Conservation (phyloP, 371 early-diverging fungal genomes). For the Mortierella sp. region DNA sequence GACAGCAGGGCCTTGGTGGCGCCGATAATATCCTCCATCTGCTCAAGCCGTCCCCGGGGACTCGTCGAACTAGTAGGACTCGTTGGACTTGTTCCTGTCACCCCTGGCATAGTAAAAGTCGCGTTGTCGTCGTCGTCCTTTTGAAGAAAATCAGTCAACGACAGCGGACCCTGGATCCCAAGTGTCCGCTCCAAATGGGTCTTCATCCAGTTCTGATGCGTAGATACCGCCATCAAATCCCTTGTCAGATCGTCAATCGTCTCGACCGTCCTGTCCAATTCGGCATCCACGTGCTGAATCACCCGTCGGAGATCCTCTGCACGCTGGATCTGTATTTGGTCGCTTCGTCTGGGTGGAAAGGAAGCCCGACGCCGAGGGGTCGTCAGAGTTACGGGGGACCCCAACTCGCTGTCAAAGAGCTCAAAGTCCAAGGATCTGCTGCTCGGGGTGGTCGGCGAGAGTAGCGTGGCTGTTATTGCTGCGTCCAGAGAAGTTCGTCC, state of each 20-base stretch:
- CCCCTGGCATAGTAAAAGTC: background rate
- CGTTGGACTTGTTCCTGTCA: background rate
- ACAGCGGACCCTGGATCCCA: slow-evolving; percentile 19
- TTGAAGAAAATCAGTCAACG: slow-evolving; percentile 14
- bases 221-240: slow-evolving; percentile 40
- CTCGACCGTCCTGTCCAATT: slow-evolving; percentile 42
- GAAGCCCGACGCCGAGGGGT: slow-evolving; percentile 25
- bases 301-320: slow-evolving; percentile 20
- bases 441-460: background rate
- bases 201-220: slow-evolving; percentile 48
- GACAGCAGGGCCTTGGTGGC: background rate
- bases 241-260: slow-evolving; percentile 48
- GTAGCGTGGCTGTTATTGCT: background rate
- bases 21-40: slow-evolving; percentile 2
- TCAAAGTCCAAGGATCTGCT: background rate
- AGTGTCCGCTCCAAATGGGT: slow-evolving; percentile 25
- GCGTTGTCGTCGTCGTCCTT: background rate
- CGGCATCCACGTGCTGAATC: slow-evolving; percentile 35
- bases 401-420: slow-evolving; percentile 7
- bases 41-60: background rate
- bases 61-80: background rate
- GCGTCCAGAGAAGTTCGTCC: background rate
- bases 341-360: slow-evolving; percentile 23
- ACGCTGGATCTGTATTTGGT: slow-evolving; percentile 17
- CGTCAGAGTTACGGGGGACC: background rate